These are phyloP conservation scores for Xylaria multiplex DNA, from an alignment of 2,329 filamentous ascomycete genomes.

Conservation along the genomic window DNA sequence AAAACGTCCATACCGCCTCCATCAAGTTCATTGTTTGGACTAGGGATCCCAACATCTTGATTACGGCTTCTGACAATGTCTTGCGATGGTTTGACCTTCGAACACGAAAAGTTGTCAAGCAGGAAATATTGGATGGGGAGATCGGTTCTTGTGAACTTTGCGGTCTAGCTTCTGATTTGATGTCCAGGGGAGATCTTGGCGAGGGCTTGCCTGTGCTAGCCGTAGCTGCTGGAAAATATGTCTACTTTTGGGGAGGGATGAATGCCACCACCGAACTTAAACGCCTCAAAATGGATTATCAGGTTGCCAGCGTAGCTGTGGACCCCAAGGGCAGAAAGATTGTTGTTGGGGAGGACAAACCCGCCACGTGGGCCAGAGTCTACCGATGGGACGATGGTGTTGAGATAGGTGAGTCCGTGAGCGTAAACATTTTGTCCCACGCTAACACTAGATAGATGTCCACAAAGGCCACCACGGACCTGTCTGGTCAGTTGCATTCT, in stretches of 20 bases:
- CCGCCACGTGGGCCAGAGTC: slow-evolving; percentile 95
- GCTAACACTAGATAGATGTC: slow-evolving; percentile 68
- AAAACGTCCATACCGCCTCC: slow-evolving; percentile 81
- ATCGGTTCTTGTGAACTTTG: slow-evolving; percentile 95
- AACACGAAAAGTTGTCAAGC: slow-evolving; percentile 76
- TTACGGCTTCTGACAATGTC: slow-evolving; percentile 91
- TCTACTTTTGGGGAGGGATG: slow-evolving; percentile 88
- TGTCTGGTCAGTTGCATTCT: slow-evolving; percentile 95
- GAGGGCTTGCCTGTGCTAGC: slow-evolving; percentile 79
- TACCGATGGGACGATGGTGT: slow-evolving; percentile 86
- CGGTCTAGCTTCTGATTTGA: slow-evolving; percentile 67
- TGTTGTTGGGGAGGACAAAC: slow-evolving; percentile 85
- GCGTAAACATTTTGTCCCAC: background rate
- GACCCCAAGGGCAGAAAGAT: slow-evolving; percentile 84
- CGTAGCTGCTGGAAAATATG: slow-evolving; percentile 92
- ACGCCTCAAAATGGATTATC: slow-evolving; percentile 80
- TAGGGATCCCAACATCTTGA: slow-evolving; percentile 83
- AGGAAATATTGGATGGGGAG: slow-evolving; percentile 81
- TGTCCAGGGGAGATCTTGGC: slow-evolving; percentile 70
- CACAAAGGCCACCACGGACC: slow-evolving; percentile 98
- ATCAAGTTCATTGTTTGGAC: slow-evolving; percentile 99
- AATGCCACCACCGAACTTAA: slow-evolving; percentile 79
- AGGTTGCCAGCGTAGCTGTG: slow-evolving; percentile 89
- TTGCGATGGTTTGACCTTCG: slow-evolving; percentile 95
- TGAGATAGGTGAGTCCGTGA: slow-evolving; percentile 71